Base-by-base conservation (phyloP, 306 rosid species). In the Pachyrhizus erosus region DNA sequence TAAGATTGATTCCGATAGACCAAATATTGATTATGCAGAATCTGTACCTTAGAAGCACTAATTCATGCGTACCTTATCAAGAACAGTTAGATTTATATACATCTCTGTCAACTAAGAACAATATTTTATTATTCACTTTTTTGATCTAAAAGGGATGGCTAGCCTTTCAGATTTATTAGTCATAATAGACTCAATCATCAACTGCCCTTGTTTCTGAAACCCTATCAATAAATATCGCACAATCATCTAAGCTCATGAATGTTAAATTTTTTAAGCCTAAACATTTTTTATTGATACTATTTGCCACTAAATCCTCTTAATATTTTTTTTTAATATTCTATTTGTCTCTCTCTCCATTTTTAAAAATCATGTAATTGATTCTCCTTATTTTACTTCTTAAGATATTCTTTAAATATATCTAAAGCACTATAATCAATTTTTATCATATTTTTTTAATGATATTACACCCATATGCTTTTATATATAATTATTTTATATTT, bases 51-150 rank as follows among this genome's bases (percentile, higher is more conserved):
- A 26, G 71, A 60, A 76, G 60, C 71, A 37, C 55, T 39, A 39
- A 23, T 13, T 39, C 26, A 39, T 39, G 79, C 7, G 69, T 23
- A 12, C 69, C 79, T 75, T 75, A 57, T 75, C 79, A 57, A 20
- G 54, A 75, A 75, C 69, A 75, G 54, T 20, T 60, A 17, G 43
- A 76, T 76, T 76, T 60, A 23, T 58, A 29, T 5, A 14, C 18
- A 29, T 11, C 0, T 20, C 34, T 52, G 45, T 33, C 18, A 54
- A 67, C 62, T 75, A 37, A 74, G 68, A 75, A 37, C 79, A 55
- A 12, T 9, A 34, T 21, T 74, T 74, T 54, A 13, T 34, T 20
- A 34, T 54, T 54, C 34, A 33, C 51, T 74, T 74, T 74, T 54
- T 7, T 6, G 79, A 34, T 52, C 12, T 40, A 52, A 73, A 73